These are phyloP conservation scores for Artemisia argyi DNA, from an alignment of 129 eudicot species.

Conservation along the genomic window DNA sequence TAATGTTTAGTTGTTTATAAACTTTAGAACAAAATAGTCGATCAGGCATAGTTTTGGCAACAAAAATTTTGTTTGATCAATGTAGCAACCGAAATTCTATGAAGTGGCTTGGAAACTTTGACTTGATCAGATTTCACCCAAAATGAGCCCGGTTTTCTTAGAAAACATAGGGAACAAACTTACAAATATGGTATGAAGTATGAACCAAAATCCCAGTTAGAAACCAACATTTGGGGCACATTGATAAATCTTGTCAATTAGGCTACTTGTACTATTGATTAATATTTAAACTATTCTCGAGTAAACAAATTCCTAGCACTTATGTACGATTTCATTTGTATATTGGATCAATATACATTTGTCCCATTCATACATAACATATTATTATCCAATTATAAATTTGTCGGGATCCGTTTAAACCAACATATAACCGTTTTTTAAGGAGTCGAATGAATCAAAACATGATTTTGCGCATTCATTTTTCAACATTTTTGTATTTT, in stretches of 20 bases:
- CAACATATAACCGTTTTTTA: slow-evolving; percentile 35
- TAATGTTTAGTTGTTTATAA: too few species aligned
- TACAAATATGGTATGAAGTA: too few species aligned
- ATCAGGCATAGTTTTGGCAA: background rate
- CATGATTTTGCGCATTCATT: slow-evolving; percentile 29
- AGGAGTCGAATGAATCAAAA: slow-evolving; percentile 36
- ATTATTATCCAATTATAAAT: slow-evolving; percentile 12
- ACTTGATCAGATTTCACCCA: too few species aligned
- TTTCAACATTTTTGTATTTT: slow-evolving; percentile 28
- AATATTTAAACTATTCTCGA: background rate
- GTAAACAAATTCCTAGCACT: slow-evolving; percentile 19
- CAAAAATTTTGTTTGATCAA: background rate
- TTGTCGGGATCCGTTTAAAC: slow-evolving; percentile 37
- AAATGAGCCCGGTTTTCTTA: too few species aligned
- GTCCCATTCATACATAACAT: slow-evolving; percentile 22
- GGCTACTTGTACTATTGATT: background rate
- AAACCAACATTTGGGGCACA: background rate
- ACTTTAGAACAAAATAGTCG: too few species aligned
- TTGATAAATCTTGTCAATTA: background rate
- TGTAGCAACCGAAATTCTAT: too few species aligned
- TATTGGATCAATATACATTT: slow-evolving; percentile 10
- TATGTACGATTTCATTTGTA: slow-evolving; percentile 3
- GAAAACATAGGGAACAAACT: too few species aligned
- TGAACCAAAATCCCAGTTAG: too few species aligned
- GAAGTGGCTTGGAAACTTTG: too few species aligned